Evolutionary conservation across 257 asterid species (phyloP).

Genomic region (Nicotiana tomentosiformis): DNA sequence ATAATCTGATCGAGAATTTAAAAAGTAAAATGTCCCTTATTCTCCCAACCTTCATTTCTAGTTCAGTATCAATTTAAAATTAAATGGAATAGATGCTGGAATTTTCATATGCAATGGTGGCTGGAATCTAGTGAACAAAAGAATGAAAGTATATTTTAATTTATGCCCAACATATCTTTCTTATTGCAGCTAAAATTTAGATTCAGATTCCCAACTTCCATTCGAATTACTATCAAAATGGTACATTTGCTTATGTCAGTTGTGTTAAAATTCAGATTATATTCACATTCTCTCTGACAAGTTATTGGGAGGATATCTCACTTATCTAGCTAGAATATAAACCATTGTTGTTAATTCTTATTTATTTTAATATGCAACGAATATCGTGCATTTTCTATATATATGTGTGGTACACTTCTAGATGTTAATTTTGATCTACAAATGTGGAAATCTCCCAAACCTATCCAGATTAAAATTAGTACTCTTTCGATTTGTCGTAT

Average conservation of each 20-base stretch:
- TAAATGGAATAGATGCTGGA: background rate
- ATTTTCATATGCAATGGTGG: background rate
- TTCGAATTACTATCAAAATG: slow-evolving; percentile 11
- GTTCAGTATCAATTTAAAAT: background rate
- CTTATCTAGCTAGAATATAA: background rate
- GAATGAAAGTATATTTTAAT: background rate
- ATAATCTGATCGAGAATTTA: background rate
- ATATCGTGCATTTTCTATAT: too few relatives aligned
- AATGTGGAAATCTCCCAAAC: background rate
- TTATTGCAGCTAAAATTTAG: background rate
- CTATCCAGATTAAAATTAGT: background rate
- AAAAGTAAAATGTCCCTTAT: background rate
- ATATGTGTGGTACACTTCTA: background rate
- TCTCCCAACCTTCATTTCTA: background rate
- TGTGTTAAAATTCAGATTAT: background rate
- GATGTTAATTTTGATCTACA: background rate
- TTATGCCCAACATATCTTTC: slow-evolving; percentile 16
- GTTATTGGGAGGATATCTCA: too few relatives aligned
- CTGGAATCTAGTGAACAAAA: slow-evolving; percentile 5
- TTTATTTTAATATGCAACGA: background rate
- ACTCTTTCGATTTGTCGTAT: background rate
- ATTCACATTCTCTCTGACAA: too few relatives aligned
- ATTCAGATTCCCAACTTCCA: slow-evolving; percentile 29
- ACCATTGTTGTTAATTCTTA: background rate
- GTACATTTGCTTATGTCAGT: slow-evolving; percentile 10